Evolutionary conservation across 495 filamentous ascomycete genomes (phyloP), one percentile per base, ranked within the genome.

Genomic region (Penicillium ucsense): DNA sequence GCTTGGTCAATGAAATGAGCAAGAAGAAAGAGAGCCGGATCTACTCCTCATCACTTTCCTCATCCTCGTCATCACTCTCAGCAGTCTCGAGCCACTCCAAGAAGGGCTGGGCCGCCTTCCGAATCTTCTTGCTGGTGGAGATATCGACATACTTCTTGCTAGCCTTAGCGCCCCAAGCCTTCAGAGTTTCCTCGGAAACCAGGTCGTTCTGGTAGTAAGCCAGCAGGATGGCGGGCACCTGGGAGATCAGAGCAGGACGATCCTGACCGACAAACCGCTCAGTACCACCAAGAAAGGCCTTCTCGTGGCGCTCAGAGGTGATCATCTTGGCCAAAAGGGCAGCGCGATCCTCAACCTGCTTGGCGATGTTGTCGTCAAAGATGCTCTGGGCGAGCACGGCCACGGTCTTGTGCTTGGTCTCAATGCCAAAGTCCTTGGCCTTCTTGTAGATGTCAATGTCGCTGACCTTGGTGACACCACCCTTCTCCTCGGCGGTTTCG

Each of bases 141-240:
- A 91, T 61, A 56, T 97, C 92, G 61, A 95, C 88, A 62, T 95
- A 96, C 67, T 94, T 94, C 81, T 94, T 95, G 79, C 88, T 94
- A 32, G 90, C 88, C 77, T 91, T 94, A 55, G 78, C 73, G 48
- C 89, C 88, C 92, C 92, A 98, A 46, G 83, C 83, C 70, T 84
- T 89, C 63, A 94, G 77, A 30, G 88, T 79, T 41, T 91, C 88
- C 72, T 98, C 92, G 34, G 77, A 79, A 52, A 94, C 68, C 41
- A 98, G 76, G 47, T 97, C 91, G 49, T 88, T 73, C 69, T 95
- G 76, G 65, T 95, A 97, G 72, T 87, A 86, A 54, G 80, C 75
- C 57, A 92, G 76, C 48, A 97, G 77, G 54, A 98, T 88, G 63
- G 84, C 86, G 35, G 88, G 84, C 33, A 96, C 75, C 68, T 88